Conservation (phyloP, 352 stramenopile genomes). For the Pythium insidiosum region DNA sequence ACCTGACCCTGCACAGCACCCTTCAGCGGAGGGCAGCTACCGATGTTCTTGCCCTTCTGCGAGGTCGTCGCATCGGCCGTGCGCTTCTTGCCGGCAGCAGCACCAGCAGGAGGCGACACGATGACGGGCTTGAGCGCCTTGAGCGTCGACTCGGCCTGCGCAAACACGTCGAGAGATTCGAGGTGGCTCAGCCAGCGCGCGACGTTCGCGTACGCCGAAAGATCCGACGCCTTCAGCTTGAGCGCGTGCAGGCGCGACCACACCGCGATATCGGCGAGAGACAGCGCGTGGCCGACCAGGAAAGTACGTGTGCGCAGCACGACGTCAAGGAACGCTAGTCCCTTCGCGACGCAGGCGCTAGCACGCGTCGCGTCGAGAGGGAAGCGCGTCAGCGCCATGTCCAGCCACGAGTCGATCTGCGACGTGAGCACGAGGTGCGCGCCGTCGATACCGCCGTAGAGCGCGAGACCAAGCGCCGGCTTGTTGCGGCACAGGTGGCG, state of each 20-base stretch:
- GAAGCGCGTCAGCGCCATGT: slow-evolving; percentile 82
- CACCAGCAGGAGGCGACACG: slow-evolving; percentile 1
- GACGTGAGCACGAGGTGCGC: slow-evolving; percentile 37
- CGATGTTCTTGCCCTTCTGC: slow-evolving; percentile 75
- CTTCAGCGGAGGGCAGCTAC: slow-evolving; percentile 91
- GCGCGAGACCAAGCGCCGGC: slow-evolving; percentile 33
- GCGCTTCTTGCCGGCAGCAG: slow-evolving; percentile 14
- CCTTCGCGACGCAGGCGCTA: no score
- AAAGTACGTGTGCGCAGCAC: slow-evolving; percentile 89
- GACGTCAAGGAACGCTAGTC: slow-evolving; percentile 83
- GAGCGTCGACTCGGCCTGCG: slow-evolving; percentile 34
- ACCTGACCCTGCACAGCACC: slow-evolving; percentile 93
- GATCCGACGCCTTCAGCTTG: slow-evolving; percentile 36
- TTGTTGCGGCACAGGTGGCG: slow-evolving; percentile 47
- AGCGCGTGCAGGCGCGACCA: slow-evolving; percentile 69
- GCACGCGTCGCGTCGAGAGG: slow-evolving; percentile 11
- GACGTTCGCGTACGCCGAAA: slow-evolving; percentile 54
- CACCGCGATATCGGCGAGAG: slow-evolving; percentile 95
- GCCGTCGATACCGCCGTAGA: no score
- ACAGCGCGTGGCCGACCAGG: no score
- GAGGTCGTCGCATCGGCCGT: slow-evolving; percentile 15
- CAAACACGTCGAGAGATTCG: slow-evolving; percentile 50
- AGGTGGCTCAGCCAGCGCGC: slow-evolving; percentile 69
- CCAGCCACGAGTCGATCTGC: slow-evolving; percentile 91
- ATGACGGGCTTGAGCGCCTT: slow-evolving; percentile 32